A percentile compares a stretch with the other conserved stretches of the same genome.
Conservation (phyloP, 2,329 filamentous ascomycete species). For the Fusarium keratoplasticum region DNA sequence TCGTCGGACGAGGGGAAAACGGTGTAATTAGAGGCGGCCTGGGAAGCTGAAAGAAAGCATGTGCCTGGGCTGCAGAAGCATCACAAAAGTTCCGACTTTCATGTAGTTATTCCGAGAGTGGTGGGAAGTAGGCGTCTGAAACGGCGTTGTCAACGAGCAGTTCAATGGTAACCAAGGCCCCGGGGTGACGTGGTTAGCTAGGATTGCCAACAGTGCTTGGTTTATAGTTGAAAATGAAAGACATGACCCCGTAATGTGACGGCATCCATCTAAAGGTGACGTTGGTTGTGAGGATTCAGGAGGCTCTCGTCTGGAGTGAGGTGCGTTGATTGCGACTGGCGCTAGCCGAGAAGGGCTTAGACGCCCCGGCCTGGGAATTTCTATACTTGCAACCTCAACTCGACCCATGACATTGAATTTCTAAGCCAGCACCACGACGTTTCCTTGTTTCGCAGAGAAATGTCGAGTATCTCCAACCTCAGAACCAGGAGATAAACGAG, state of each 20-base stretch:
- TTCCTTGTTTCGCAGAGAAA: slow-evolving; percentile 16
- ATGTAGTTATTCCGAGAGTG: slow-evolving; percentile 43
- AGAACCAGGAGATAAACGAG: slow-evolving; percentile 5
- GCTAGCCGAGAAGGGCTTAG: slow-evolving; percentile 43
- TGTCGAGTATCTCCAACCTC: background rate
- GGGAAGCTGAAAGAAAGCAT: slow-evolving; percentile 36
- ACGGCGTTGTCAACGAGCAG: slow-evolving; percentile 45
- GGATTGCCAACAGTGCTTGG: background rate
- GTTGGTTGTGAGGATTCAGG: background rate
- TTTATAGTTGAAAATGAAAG: background rate
- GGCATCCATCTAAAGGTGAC: background rate
- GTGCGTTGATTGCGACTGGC: background rate
- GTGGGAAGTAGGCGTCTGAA: slow-evolving; percentile 44
- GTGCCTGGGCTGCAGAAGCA: slow-evolving; percentile 39
- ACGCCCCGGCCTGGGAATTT: slow-evolving; percentile 13
- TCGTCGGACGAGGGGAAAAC: slow-evolving; percentile 39
- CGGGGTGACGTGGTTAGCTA: background rate
- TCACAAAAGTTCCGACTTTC: slow-evolving; percentile 45
- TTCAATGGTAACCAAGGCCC: slow-evolving; percentile 27
- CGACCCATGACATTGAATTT: background rate
- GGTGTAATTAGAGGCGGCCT: slow-evolving; percentile 43
- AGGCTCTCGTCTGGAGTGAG: background rate
- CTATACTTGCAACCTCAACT: slow-evolving; percentile 23
- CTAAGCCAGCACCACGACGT: slow-evolving; percentile 1
- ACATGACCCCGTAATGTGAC: background rate